Conservation (phyloP, 768 basidiomycete species). For the Asterophora parasitica region DNA sequence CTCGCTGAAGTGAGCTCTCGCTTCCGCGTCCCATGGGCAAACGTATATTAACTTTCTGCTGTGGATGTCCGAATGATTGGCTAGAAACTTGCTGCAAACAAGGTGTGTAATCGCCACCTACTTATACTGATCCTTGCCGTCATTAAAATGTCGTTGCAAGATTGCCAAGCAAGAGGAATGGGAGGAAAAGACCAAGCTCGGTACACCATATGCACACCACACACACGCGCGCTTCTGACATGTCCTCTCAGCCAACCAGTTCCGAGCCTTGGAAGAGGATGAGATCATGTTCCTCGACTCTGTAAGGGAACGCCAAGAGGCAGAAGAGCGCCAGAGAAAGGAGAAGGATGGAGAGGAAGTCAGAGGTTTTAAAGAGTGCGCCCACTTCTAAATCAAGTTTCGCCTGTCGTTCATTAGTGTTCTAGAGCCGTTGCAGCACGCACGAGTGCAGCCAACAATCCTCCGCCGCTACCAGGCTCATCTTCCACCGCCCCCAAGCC, state of each 20-base stretch:
- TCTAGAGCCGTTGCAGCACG: conserved; percentile 65
- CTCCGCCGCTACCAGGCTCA: conserved; percentile 35
- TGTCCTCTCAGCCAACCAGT: conserved; percentile 65
- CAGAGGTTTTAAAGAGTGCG: conserved; percentile 72
- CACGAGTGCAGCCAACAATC: conserved; percentile 41
- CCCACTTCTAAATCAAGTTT: conserved; percentile 1
- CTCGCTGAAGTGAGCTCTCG: conserved; percentile 72
- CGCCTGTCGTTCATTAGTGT: conserved; percentile 2
- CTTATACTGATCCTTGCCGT: background rate
- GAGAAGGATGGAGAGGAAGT: conserved; percentile 77
- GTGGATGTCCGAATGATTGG: conserved; percentile 36
- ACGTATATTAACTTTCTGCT: conserved; percentile 42
- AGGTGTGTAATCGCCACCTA: conserved; percentile 56
- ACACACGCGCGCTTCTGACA: conserved; percentile 4
- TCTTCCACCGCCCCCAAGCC: conserved; percentile 27
- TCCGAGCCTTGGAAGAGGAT: conserved; percentile 85
- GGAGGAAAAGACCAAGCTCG: conserved; percentile 85
- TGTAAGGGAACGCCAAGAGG: conserved; percentile 67
- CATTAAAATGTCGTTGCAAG: conserved; percentile 31
- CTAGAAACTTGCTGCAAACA: conserved; percentile 89
- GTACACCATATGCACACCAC: conserved; percentile 21
- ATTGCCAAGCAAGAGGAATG: conserved; percentile 91
- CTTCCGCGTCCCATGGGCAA: conserved; percentile 12
- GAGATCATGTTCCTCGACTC: conserved; percentile 88
- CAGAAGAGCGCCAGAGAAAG: conserved; percentile 72